Evolutionary conservation across 257 asterid species (phyloP).

Genomic region (Nicotiana otophora): DNA sequence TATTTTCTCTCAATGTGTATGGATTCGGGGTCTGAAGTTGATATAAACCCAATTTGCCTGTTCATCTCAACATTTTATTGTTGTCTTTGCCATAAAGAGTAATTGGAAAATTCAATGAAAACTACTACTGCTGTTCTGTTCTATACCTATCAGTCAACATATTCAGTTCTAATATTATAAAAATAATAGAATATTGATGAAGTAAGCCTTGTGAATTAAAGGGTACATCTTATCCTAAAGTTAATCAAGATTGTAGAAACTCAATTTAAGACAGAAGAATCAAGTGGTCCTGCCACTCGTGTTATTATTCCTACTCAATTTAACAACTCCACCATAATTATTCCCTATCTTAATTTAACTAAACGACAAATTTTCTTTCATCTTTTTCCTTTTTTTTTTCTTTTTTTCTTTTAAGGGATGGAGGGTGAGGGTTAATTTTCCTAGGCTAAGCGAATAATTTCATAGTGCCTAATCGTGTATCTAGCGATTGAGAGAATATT

Average conservation of each 20-base stretch:
- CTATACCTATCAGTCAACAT: not conserved
- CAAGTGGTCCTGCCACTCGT: conserved; percentile 22
- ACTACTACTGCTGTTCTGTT: not conserved
- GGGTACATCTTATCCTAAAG: not conserved
- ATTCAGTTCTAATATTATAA: not conserved
- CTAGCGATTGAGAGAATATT: not conserved
- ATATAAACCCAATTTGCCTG: conserved; percentile 12
- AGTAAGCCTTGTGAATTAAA: not conserved
- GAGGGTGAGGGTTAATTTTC: no score
- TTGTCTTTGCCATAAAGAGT: not conserved
- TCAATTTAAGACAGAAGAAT: not conserved
- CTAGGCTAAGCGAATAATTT: not conserved
- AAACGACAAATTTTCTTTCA: not conserved
- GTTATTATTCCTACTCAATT: not conserved
- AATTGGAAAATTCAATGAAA: not conserved
- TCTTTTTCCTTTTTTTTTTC: no score
- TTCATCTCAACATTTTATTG: conserved; percentile 18
- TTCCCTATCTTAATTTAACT: not conserved
- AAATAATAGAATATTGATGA: conserved; percentile 13
- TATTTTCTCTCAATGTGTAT: not conserved
- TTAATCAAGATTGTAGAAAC: not conserved
- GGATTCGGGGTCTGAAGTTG: not conserved
- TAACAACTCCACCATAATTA: conserved; percentile 5
- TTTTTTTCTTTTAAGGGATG: no score
- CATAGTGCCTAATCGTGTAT: not conserved